phyloP scores from a whole-genome alignment of 2,329 filamentous ascomycete genomes.

The Pseudogymnoascus sp. region DNA sequence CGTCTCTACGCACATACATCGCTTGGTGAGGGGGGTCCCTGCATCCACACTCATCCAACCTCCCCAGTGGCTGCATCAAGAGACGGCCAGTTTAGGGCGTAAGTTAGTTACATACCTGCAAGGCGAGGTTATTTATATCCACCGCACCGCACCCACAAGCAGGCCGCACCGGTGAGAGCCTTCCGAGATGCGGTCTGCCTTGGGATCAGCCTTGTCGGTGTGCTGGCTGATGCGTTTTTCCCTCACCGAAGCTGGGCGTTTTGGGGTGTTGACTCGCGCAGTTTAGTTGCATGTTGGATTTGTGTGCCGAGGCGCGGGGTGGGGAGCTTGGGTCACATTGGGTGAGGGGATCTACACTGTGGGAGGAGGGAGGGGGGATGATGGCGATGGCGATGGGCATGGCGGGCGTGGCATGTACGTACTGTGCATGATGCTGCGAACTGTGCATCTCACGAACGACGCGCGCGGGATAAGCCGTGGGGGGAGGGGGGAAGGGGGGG shows the following conservation, averaged over 20 bases:
- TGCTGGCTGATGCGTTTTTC: background rate
- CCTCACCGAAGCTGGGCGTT: background rate
- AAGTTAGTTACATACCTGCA: background rate
- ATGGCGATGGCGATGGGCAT: no score
- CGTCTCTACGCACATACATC: background rate
- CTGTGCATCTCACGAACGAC: no score
- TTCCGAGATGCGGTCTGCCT: background rate
- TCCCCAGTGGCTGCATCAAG: no score
- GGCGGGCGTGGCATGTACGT: no score
- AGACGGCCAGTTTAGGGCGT: no score
- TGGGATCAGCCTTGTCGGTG: background rate
- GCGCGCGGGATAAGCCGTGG: background rate
- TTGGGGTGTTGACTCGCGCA: background rate
- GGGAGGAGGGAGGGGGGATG: no score
- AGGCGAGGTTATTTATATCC: background rate
- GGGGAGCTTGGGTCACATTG: background rate
- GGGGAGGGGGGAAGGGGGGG: no score
- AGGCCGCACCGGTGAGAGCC: background rate
- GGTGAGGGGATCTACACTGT: no score
- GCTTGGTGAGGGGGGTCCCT: no score
- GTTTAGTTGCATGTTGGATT: background rate
- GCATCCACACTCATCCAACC: no score
- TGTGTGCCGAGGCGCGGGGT: background rate
- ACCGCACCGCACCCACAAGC: background rate
- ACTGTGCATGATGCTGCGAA: no score